Evolutionary conservation across 805 yeast species (phyloP).

Genomic region (Yarrowia porcina): DNA sequence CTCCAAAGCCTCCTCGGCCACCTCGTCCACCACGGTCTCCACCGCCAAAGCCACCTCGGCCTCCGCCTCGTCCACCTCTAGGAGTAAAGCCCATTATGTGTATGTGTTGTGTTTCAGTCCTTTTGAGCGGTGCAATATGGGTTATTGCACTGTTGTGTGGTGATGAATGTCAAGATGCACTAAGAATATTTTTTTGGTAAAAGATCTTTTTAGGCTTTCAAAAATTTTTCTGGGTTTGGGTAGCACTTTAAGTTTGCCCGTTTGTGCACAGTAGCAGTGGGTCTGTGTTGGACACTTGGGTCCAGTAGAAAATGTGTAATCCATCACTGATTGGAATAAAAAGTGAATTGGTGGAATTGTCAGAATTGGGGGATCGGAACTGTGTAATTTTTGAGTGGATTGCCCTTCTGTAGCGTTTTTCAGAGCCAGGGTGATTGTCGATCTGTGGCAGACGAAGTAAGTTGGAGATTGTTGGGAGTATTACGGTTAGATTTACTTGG

Average conservation of each 20-base stretch:
- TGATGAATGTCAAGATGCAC: conserved; percentile 21
- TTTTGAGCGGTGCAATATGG: background rate
- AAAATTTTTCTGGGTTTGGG: conserved; percentile 24
- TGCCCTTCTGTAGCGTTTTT: background rate
- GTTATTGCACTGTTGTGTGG: conserved; percentile 18
- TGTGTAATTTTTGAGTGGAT: background rate
- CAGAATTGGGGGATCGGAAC: background rate
- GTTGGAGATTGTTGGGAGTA: background rate
- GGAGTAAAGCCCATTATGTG: conserved; percentile 25
- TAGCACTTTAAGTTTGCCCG: background rate
- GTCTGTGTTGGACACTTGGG: background rate
- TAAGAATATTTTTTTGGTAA: conserved; percentile 7
- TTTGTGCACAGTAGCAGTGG: background rate
- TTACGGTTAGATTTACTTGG: too few relatives aligned
- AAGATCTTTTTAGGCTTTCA: conserved; percentile 20
- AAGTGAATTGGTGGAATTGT: background rate
- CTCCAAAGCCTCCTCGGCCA: conserved; percentile 34
- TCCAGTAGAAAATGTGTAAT: background rate
- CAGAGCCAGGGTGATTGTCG: background rate
- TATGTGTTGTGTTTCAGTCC: conserved; percentile 15
- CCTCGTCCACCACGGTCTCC: conserved; percentile 28
- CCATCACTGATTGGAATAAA: background rate
- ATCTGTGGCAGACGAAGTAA: background rate
- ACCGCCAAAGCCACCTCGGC: conserved; percentile 41
- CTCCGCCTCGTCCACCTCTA: conserved; percentile 36